Evolutionary conservation across 1,139 yeast genomes (phyloP).

Genomic region (Nakaseomyces kungkrabaensis): DNA sequence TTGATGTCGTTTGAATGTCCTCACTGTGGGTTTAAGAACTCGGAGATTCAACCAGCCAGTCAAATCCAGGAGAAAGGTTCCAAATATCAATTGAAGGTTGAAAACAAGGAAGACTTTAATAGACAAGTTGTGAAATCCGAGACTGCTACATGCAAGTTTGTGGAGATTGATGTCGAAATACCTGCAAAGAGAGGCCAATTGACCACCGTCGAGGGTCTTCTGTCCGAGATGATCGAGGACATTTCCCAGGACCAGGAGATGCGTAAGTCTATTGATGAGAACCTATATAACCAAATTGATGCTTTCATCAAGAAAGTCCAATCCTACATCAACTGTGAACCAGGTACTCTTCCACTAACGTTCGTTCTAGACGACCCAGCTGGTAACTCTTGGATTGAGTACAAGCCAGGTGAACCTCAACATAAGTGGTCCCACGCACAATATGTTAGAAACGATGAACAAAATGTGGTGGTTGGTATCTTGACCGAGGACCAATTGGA

Average conservation of each 20-base stretch:
- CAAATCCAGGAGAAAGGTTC: constrained; percentile 81
- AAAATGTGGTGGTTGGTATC: constrained; percentile 79
- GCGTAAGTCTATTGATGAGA: constrained; percentile 66
- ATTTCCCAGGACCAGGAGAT: constrained; percentile 70
- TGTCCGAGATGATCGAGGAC: constrained; percentile 78
- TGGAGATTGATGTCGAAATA: constrained; percentile 83
- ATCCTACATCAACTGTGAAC: constrained; percentile 51
- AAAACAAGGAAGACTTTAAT: constrained; percentile 62
- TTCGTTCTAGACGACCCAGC: constrained; percentile 85
- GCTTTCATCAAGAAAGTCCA: constrained; percentile 54
- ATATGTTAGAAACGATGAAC: constrained; percentile 80
- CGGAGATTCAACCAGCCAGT: constrained; percentile 92
- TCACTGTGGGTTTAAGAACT: constrained; percentile 84
- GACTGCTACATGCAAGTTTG: constrained; percentile 69
- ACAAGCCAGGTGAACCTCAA: constrained; percentile 73
- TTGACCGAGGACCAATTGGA: constrained; percentile 71
- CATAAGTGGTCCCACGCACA: constrained; percentile 88
- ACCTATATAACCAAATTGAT: constrained; percentile 62
- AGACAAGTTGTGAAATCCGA: constrained; percentile 92
- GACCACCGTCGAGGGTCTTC: constrained; percentile 83
- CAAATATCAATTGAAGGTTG: constrained; percentile 61
- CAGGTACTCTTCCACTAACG: constrained; percentile 65
- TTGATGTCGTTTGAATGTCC: constrained; percentile 94
- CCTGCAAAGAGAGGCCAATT: constrained; percentile 93
- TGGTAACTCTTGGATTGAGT: constrained; percentile 96